A percentile compares a stretch with the other conserved stretches of the same genome.
Conservation (phyloP, 2,329 filamentous ascomycete genomes). For the Aspergillus ruber region DNA sequence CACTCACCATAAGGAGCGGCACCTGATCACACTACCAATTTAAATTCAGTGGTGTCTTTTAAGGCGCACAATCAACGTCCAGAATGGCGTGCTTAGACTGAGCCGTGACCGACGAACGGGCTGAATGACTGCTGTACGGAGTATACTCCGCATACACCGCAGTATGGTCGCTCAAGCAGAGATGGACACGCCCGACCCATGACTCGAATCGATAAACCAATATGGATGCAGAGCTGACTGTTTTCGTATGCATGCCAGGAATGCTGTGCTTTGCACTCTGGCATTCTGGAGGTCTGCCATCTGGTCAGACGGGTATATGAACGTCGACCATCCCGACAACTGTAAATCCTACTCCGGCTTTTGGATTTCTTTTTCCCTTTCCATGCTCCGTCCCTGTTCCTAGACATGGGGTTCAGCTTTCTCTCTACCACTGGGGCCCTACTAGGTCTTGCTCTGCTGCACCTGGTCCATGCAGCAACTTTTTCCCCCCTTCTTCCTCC, state of each 20-base stretch:
- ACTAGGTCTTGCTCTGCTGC: constrained; percentile 7
- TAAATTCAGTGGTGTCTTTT: not conserved
- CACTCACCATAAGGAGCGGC: not conserved
- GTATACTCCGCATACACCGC: not conserved
- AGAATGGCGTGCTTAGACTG: not conserved
- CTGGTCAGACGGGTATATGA: not conserved
- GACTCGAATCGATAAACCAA: not conserved
- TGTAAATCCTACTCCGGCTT: not conserved
- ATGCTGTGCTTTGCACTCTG: not conserved
- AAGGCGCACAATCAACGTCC: not conserved
- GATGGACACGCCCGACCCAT: not conserved
- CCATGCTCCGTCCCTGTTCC: not conserved
- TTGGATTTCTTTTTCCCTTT: not conserved
- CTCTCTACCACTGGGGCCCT: constrained; percentile 2
- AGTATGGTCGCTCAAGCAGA: not conserved
- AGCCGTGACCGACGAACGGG: not conserved
- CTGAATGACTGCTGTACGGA: not conserved
- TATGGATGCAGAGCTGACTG: not conserved
- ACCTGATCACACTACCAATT: too few relatives aligned
- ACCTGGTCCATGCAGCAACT: constrained; percentile 9
- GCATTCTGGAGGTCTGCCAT: not conserved
- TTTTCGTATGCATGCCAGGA: not conserved
- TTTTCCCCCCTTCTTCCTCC: constrained; percentile 19
- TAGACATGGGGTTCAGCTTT: not conserved
- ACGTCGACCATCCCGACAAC: not conserved